Base-by-base conservation (phyloP, 768 basidiomycete genomes). In the Multifurca ochricompacta region DNA sequence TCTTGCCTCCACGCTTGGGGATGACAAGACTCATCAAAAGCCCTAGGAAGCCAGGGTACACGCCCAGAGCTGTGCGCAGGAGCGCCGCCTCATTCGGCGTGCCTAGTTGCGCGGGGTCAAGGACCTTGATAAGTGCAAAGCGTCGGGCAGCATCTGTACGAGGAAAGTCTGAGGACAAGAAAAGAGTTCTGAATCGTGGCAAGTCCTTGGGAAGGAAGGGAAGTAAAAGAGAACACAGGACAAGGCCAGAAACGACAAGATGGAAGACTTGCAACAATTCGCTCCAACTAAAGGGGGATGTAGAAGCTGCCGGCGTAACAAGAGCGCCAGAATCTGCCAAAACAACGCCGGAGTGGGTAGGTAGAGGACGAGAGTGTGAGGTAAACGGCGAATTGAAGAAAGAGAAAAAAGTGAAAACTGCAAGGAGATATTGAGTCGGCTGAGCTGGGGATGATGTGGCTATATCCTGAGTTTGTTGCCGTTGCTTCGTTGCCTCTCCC, bases 391-490 rank as follows among this genome's bases (percentile, higher is more conserved):
- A 85, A 62, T 87, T 89, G 73, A 90, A 87, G 70, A 91, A 86
- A 0, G 87, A 90, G 70, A 92, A 89, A 50, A 91, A 74, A 0
- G 87, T 86, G 62, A 91, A 91, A 25, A 81, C 81, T 25, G 87
- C 88, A 43, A 92, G 79, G 48, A 91, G 81, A 66, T 86, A 90
- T 58, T 89, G 87, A 10, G 48, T 37, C 46, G 56, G 49, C 40
- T 58, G 54, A n/a, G 10, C 34, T 35, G 59, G 62, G 41, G 52
- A 54, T 18, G 62, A 54, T 21, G 51, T 43, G 8, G 50, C 55
- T 16, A 62, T 57, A 25, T 23, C 50, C 21, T 47, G 58, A 18
- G 42, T 39, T 45, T 64, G 61, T 30, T 62, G 62, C 56, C 41
- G 60, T 53, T 58, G 59, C 57, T 31, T 59, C 58, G 31, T 63